Conservation (phyloP, 331 rosid species). For the Malus hybrid region DNA sequence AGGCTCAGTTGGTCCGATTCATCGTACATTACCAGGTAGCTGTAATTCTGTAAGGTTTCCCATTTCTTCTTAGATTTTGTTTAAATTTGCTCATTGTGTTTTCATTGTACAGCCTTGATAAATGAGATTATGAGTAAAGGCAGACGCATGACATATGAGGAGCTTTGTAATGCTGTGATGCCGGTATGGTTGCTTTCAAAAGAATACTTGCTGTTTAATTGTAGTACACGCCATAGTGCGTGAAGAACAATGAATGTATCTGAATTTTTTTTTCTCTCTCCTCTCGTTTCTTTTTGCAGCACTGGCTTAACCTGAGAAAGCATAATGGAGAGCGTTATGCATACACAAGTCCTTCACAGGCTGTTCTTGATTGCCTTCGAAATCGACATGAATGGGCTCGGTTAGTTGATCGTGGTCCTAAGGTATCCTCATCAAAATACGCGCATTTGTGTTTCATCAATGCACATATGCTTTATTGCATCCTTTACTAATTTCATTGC, state of each 20-base stretch:
- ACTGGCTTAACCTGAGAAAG: constrained; percentile 95
- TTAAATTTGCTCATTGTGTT: constrained; percentile 20
- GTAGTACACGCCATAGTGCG: background rate
- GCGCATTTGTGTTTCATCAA: background rate
- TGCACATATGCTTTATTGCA: background rate
- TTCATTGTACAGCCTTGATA: constrained; percentile 60
- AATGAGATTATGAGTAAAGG: constrained; percentile 98
- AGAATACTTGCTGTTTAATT: background rate
- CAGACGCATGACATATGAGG: constrained; percentile 83
- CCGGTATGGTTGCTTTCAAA: constrained; percentile 55
- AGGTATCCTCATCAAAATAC: constrained; percentile 42
- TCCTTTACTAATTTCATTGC: background rate
- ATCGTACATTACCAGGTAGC: constrained; percentile 94
- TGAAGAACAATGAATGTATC: background rate
- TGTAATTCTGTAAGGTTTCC: constrained; percentile 1
- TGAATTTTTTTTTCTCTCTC: background rate
- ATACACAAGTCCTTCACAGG: constrained; percentile 94
- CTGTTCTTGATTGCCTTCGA: constrained; percentile 96
- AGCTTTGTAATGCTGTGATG: constrained; percentile 86
- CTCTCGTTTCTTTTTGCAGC: constrained; percentile 46
- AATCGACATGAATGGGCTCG: constrained; percentile 97
- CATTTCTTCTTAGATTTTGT: background rate
- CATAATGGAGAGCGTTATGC: constrained; percentile 99
- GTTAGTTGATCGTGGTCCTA: constrained; percentile 95
- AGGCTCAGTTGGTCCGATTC: constrained; percentile 68